Evolutionary conservation across 768 basidiomycete species (phyloP).

Genomic region (Suillus decipiens): DNA sequence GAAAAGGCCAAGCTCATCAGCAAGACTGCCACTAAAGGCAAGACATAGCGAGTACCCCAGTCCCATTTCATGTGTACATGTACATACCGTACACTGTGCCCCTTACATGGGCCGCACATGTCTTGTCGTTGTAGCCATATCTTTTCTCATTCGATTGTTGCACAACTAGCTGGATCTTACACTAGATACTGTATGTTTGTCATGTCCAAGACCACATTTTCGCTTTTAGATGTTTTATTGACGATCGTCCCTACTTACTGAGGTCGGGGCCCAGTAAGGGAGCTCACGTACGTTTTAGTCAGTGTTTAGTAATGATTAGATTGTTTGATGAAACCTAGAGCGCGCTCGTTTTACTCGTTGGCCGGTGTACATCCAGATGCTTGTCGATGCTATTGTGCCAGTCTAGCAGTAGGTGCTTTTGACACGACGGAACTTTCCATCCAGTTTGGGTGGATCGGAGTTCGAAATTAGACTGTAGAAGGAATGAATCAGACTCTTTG

Average conservation of each 20-base stretch:
- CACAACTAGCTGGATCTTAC: slow-evolving; percentile 11
- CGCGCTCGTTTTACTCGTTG: background rate
- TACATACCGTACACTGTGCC: slow-evolving; percentile 5
- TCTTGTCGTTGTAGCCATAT: slow-evolving; percentile 7
- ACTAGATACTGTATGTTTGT: slow-evolving; percentile 2
- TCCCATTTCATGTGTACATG: background rate
- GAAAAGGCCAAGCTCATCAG: slow-evolving; percentile 94
- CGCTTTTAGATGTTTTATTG: slow-evolving; percentile 4
- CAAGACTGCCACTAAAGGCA: slow-evolving; percentile 76
- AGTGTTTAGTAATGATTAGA: background rate
- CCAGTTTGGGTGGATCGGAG: background rate
- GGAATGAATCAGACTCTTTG: too few relatives aligned
- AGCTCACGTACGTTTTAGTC: background rate
- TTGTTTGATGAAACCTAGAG: background rate
- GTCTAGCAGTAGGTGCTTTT: too few relatives aligned
- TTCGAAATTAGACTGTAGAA: background rate
- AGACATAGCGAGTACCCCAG: slow-evolving; percentile 41
- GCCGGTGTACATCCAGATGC: background rate
- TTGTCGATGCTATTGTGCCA: background rate
- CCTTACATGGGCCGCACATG: slow-evolving; percentile 12
- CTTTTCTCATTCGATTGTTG: slow-evolving; percentile 5
- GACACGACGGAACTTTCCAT: background rate
- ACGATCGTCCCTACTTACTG: background rate
- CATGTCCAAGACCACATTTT: background rate
- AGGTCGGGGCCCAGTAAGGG: background rate